Conservation (phyloP, 192 early-diverging fungal species). For the Podila minutissima region DNA sequence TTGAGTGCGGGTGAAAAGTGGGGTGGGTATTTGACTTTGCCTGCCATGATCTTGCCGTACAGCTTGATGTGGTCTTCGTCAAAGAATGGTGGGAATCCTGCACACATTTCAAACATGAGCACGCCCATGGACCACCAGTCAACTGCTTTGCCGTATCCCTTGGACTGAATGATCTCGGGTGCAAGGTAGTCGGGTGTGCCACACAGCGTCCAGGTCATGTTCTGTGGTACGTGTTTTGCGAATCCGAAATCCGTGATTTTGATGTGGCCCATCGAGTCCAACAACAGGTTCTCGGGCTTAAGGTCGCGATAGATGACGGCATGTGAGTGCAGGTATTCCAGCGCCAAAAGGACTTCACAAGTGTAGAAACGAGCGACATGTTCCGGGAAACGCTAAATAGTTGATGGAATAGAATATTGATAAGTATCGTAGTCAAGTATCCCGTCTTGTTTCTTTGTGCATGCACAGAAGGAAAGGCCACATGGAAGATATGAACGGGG, state of each 20-base stretch:
- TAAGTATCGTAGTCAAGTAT: background rate
- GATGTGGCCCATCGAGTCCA: slow-evolving; percentile 84
- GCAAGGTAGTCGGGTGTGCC: slow-evolving; percentile 87
- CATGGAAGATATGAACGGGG: background rate
- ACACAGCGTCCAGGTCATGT: slow-evolving; percentile 89
- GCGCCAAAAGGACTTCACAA: slow-evolving; percentile 77
- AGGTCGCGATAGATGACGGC: slow-evolving; percentile 86
- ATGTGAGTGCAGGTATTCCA: slow-evolving; percentile 84
- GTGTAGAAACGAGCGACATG: slow-evolving; percentile 82
- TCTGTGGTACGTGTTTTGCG: slow-evolving; percentile 83
- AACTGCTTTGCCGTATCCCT: slow-evolving; percentile 91
- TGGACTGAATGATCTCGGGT: slow-evolving; percentile 90
- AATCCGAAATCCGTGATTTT: slow-evolving; percentile 92
- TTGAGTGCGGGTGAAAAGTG: slow-evolving; percentile 85
- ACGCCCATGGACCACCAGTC: slow-evolving; percentile 96
- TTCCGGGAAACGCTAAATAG: slow-evolving; percentile 71
- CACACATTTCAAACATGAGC: slow-evolving; percentile 94
- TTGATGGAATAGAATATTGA: background rate
- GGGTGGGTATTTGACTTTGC: slow-evolving; percentile 82
- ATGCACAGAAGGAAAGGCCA: background rate
- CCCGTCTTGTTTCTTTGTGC: background rate
- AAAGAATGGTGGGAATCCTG: slow-evolving; percentile 95
- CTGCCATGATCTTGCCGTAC: slow-evolving; percentile 92
- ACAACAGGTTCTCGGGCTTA: slow-evolving; percentile 83
- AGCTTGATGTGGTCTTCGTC: slow-evolving; percentile 93